Evolutionary conservation across 345 rosid species (phyloP).

Genomic region (Euphorbia lathyris): DNA sequence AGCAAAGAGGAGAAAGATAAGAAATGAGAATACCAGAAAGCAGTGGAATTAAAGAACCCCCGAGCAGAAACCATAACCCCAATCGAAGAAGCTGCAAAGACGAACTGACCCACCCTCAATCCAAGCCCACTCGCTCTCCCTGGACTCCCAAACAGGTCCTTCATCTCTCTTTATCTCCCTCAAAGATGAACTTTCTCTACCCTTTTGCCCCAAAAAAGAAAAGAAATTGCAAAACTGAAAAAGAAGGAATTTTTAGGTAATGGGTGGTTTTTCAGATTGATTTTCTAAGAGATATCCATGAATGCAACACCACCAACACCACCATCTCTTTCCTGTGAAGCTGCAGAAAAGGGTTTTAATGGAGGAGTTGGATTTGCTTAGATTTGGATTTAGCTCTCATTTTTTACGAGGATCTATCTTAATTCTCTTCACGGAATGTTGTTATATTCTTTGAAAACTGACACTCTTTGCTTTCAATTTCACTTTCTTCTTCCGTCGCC

Average conservation of each 20-base stretch:
- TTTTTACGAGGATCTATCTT: conserved; percentile 1
- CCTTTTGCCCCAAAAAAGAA: not conserved
- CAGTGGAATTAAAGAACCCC: conserved; percentile 37
- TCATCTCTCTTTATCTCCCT: conserved; percentile 22
- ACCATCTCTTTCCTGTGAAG: conserved; percentile 3
- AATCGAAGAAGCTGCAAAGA: conserved; percentile 41
- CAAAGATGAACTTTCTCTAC: conserved; percentile 1
- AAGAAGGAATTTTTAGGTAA: not conserved
- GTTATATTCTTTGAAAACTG: not conserved
- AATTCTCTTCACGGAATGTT: conserved; percentile 1
- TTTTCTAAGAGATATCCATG: conserved; percentile 2
- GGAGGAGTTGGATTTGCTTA: not conserved
- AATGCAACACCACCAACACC: not conserved
- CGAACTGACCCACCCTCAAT: conserved; percentile 39
- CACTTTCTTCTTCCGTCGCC: not conserved
- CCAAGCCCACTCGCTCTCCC: conserved; percentile 43
- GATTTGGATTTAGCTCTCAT: conserved; percentile 7
- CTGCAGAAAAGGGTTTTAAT: not conserved
- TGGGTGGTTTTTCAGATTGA: conserved; percentile 4
- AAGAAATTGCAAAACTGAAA: no score
- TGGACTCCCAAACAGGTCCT: conserved; percentile 44
- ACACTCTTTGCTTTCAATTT: not conserved
- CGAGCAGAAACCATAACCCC: conserved; percentile 37
- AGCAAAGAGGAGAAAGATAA: no score
- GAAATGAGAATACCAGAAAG: conserved; percentile 37